Percentiles rank a stretch among this genome's conserved stretches.
Conservation (phyloP, 805 yeast genomes). For the Yarrowia bubula region DNA sequence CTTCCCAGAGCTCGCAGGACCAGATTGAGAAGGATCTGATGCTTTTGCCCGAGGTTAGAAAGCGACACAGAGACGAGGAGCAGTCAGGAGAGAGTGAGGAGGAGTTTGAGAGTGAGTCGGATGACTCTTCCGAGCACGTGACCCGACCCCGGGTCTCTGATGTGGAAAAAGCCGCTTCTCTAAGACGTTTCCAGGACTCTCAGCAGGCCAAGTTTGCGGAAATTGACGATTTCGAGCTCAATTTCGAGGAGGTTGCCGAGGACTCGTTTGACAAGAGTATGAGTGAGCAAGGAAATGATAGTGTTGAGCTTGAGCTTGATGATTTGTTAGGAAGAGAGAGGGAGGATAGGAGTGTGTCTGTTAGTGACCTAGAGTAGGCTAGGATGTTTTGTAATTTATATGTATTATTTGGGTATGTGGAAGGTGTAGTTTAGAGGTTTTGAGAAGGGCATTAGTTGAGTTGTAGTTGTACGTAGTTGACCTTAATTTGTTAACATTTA, state of each 20-base stretch:
- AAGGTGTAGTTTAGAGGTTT: too few relatives aligned
- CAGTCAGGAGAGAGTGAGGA: not conserved
- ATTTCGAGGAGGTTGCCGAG: constrained; percentile 16
- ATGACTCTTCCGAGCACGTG: not conserved
- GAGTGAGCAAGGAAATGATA: not conserved
- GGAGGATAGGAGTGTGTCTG: not conserved
- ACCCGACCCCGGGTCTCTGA: not conserved
- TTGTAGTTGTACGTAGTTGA: too few relatives aligned
- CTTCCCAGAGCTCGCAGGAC: not conserved
- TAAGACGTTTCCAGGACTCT: not conserved
- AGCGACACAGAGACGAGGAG: not conserved
- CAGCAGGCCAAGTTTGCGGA: constrained; percentile 29
- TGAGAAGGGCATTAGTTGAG: too few relatives aligned
- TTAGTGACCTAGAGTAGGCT: not conserved
- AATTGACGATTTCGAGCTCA: constrained; percentile 30
- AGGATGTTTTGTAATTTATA: not conserved
- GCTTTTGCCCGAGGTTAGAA: not conserved
- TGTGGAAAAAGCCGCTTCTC: not conserved
- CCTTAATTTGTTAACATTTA: too few relatives aligned
- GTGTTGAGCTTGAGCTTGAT: not conserved
- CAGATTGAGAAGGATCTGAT: constrained; percentile 10
- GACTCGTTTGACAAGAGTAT: constrained; percentile 3
- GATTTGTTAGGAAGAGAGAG: not conserved
- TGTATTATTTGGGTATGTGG: not conserved
- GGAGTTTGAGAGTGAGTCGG: not conserved